phyloP scores from a whole-genome alignment of 148 eudicot genomes.

The Chenopodium formosanum region DNA sequence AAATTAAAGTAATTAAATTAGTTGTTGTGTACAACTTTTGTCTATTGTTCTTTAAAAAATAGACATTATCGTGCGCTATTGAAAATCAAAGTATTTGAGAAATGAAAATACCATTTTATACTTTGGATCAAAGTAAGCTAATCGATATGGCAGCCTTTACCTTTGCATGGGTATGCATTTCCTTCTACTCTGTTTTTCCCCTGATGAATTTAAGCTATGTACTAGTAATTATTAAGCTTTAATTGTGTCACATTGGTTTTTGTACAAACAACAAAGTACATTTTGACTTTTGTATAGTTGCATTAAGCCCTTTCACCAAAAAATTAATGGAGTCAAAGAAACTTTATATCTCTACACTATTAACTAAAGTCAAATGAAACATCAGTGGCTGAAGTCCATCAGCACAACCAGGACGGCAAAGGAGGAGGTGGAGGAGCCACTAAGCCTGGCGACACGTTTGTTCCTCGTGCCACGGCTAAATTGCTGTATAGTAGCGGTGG shows the following conservation, averaged over 20 bases:
- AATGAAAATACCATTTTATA: too few species aligned
- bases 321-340: background rate
- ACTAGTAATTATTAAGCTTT: background rate
- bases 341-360: background rate
- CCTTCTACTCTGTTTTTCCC: background rate
- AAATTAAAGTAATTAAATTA: too few species aligned
- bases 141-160: too few species aligned
- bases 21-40: background rate
- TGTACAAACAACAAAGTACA: too few species aligned
- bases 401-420: background rate
- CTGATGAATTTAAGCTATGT: too few species aligned
- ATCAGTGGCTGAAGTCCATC: constrained; percentile 24
- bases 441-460: constrained; percentile 44
- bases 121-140: too few species aligned
- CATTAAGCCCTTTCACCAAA: background rate
- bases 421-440: constrained; percentile 31
- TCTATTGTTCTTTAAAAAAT: too few species aligned
- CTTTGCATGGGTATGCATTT: background rate
- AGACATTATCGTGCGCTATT: background rate
- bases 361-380: background rate
- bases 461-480: constrained; percentile 40
- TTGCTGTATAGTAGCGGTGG: constrained; percentile 34
- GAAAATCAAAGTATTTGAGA: background rate
- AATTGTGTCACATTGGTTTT: too few species aligned
- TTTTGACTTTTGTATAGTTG: too few species aligned